Conservation (phyloP, 768 basidiomycete genomes). For the Psilocybe cyanescens region DNA sequence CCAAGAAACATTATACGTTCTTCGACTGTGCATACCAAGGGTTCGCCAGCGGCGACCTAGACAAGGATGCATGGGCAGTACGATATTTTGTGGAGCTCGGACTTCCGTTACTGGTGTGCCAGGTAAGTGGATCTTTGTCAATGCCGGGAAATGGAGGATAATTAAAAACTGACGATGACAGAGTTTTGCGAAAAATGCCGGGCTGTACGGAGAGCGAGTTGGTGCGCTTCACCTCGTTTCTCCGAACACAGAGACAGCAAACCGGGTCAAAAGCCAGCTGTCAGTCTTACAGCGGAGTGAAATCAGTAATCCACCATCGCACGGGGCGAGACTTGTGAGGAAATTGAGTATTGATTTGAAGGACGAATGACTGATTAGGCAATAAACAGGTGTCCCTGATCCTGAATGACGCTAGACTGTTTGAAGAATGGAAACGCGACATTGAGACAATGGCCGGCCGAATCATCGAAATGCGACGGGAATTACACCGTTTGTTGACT, state of each 20-base stretch:
- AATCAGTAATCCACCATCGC: constrained; percentile 93
- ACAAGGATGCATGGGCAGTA: constrained; percentile 92
- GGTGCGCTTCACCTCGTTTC: constrained; percentile 91
- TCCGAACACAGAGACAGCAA: constrained; percentile 63
- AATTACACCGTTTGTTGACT: constrained; percentile 74
- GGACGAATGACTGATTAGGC: constrained; percentile 5
- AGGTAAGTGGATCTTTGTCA: constrained; percentile 51
- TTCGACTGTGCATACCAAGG: constrained; percentile 98
- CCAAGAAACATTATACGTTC: constrained; percentile 84
- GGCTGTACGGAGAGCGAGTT: constrained; percentile 92
- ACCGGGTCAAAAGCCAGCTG: constrained; percentile 82
- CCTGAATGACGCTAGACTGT: constrained; percentile 72
- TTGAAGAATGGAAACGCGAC: constrained; percentile 89
- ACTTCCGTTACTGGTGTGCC: constrained; percentile 85
- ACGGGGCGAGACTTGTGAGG: constrained; percentile 87
- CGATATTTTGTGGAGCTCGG: constrained; percentile 79
- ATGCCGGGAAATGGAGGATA: neutral
- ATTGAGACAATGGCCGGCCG: constrained; percentile 92
- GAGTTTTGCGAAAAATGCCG: constrained; percentile 98
- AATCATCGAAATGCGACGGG: constrained; percentile 89
- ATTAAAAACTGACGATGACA: constrained; percentile 31
- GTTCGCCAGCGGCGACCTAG: constrained; percentile 91
- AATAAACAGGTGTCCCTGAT: constrained; percentile 71
- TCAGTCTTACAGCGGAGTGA: constrained; percentile 92
- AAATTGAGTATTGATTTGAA: neutral